phyloP scores from a whole-genome alignment of 805 yeast genomes.

The Henningerozyma blattae region DNA sequence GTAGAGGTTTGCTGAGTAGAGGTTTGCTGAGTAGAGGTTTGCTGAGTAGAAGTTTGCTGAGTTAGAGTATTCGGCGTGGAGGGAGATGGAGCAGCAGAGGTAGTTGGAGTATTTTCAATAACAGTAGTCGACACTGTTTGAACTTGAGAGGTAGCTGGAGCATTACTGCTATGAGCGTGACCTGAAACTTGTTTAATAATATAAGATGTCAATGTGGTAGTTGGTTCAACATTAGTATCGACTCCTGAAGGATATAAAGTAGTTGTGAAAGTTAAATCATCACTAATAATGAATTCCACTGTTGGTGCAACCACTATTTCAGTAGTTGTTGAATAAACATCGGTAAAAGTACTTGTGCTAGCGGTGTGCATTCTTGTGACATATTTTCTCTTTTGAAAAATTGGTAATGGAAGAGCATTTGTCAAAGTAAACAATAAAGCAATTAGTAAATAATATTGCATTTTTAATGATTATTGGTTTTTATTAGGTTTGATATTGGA shows the following conservation, averaged over 20 bases:
- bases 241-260: constrained; percentile 26
- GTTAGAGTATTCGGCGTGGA: not conserved
- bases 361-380: constrained; percentile 49
- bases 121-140: constrained; percentile 1
- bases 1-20: not conserved
- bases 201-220: constrained; percentile 23
- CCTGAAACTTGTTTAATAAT: constrained; percentile 6
- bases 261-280: constrained; percentile 27
- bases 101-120: not conserved
- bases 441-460: no score
- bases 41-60: not conserved
- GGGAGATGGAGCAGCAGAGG: constrained; percentile 1
- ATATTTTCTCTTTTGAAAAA: constrained; percentile 27
- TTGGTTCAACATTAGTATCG: constrained; percentile 24
- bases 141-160: constrained; percentile 1
- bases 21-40: not conserved
- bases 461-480: no score
- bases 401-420: constrained; percentile 18
- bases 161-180: not conserved
- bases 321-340: constrained; percentile 30
- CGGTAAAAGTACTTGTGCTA: constrained; percentile 31
- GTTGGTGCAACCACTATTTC: constrained; percentile 30
- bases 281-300: constrained; percentile 27
- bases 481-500: no score
- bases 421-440: constrained; percentile 1